phyloP scores from a whole-genome alignment of 108 stramenopile species.

The Cafeteria roenbergensis region DNA sequence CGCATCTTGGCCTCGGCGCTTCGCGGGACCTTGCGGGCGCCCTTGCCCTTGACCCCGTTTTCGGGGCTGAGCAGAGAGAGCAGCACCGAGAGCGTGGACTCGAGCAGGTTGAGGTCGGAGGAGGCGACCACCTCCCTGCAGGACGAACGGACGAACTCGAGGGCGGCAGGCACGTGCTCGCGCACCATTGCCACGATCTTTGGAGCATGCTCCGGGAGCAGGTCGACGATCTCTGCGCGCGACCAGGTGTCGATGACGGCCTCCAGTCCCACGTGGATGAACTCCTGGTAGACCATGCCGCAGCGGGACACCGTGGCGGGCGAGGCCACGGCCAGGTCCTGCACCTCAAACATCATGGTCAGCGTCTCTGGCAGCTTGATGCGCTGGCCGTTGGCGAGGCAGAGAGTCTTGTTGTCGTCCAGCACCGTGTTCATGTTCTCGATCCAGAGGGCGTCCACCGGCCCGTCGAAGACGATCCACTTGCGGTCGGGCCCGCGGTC shows the following conservation, averaged over 20 bases:
- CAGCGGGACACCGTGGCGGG: conserved; percentile 58
- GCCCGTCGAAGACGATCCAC: conserved; percentile 58
- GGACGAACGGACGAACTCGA: conserved; percentile 22
- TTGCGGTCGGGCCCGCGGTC: conserved; percentile 19
- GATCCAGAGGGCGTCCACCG: conserved; percentile 58
- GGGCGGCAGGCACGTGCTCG: conserved; percentile 21
- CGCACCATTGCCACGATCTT: conserved; percentile 23
- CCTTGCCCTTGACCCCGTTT: not conserved
- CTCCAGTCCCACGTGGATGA: conserved; percentile 22
- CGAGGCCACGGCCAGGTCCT: conserved; percentile 46
- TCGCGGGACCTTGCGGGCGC: not conserved
- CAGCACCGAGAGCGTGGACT: conserved; percentile 30
- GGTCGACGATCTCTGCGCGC: not conserved
- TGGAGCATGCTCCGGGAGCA: conserved; percentile 19
- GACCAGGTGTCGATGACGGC: conserved; percentile 23
- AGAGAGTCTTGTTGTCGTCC: conserved; percentile 60
- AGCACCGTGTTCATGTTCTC: conserved; percentile 64
- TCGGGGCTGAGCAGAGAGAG: conserved; percentile 5
- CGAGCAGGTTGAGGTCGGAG: conserved; percentile 26
- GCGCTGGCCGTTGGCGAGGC: conserved; percentile 55
- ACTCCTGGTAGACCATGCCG: conserved; percentile 57
- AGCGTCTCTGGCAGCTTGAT: conserved; percentile 49
- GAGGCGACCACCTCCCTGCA: conserved; percentile 25
- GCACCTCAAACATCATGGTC: conserved; percentile 55
- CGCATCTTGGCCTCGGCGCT: not conserved